Conservation (phyloP, 768 basidiomycete genomes). For the Solioccasus polychromus region DNA sequence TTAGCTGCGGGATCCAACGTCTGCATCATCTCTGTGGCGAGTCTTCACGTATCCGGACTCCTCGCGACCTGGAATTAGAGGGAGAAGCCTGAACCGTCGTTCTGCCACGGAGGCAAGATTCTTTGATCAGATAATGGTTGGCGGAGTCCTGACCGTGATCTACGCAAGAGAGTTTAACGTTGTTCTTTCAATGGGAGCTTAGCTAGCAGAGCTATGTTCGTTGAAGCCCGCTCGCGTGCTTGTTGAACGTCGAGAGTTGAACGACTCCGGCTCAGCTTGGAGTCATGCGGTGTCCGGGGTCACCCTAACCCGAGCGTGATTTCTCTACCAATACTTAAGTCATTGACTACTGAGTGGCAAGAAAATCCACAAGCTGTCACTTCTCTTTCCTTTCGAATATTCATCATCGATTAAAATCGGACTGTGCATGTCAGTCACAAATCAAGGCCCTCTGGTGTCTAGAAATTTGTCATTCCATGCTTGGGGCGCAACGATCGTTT, state of each 20-base stretch:
- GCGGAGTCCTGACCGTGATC: background rate
- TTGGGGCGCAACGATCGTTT: too few species aligned
- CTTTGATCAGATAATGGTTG: background rate
- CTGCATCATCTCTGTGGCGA: slow-evolving; percentile 14
- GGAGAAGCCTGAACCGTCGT: background rate
- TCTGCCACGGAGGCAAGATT: background rate
- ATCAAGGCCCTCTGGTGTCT: too few species aligned
- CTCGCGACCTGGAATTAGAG: slow-evolving; percentile 8
- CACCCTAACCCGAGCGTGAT: too few species aligned
- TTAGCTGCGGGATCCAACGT: slow-evolving; percentile 16
- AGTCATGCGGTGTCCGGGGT: slow-evolving; percentile 22
- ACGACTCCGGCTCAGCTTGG: background rate
- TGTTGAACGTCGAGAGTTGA: slow-evolving; percentile 6
- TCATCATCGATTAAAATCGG: too few species aligned
- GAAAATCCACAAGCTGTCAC: too few species aligned
- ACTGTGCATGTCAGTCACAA: too few species aligned
- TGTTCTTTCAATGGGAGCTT: background rate
- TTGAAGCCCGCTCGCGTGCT: slow-evolving; percentile 4
- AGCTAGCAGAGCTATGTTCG: background rate
- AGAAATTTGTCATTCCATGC: too few species aligned
- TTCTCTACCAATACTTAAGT: too few species aligned
- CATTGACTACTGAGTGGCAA: too few species aligned
- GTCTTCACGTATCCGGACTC: slow-evolving; percentile 4
- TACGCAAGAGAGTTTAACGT: background rate
- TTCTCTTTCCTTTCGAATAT: too few species aligned